These are phyloP conservation scores for Irineochytrium annulatum DNA, from an alignment of 192 early-diverging fungal genomes.

Conservation along the genomic window DNA sequence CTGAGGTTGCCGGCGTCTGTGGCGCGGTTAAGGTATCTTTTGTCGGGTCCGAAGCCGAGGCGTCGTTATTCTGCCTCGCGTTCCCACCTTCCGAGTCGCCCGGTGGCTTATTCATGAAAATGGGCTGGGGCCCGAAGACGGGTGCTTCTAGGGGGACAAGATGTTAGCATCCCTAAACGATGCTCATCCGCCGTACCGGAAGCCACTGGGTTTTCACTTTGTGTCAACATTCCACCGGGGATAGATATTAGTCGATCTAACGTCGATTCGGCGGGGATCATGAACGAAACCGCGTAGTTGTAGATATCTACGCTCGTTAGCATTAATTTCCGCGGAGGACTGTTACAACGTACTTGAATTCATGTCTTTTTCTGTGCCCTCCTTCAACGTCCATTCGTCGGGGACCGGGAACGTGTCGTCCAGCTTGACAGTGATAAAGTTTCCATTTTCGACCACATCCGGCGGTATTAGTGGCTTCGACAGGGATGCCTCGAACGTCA, in stretches of 20 bases:
- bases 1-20: slow-evolving; percentile 8
- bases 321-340: neutral
- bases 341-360: slow-evolving; percentile 45
- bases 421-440: slow-evolving; percentile 44
- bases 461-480: slow-evolving; percentile 39
- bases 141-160: slow-evolving; percentile 5
- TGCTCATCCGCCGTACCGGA: neutral
- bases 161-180: neutral
- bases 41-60: slow-evolving; percentile 1
- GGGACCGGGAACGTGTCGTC: slow-evolving; percentile 52
- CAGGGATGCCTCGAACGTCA: slow-evolving; percentile 46
- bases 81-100: neutral
- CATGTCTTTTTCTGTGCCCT: slow-evolving; percentile 58
- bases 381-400: slow-evolving; percentile 59
- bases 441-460: slow-evolving; percentile 44
- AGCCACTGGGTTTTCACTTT: too few species aligned
- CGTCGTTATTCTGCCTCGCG: neutral
- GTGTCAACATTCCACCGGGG: slow-evolving; percentile 29
- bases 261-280: slow-evolving; percentile 37
- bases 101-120: slow-evolving; percentile 17
- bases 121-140: slow-evolving; percentile 14
- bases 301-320: slow-evolving; percentile 42
- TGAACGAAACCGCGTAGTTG: slow-evolving; percentile 41
- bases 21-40: too few species aligned
- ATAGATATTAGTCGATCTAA: slow-evolving; percentile 41